Conservation (phyloP, 2,329 filamentous ascomycete species). For the Claviceps maximensis region DNA sequence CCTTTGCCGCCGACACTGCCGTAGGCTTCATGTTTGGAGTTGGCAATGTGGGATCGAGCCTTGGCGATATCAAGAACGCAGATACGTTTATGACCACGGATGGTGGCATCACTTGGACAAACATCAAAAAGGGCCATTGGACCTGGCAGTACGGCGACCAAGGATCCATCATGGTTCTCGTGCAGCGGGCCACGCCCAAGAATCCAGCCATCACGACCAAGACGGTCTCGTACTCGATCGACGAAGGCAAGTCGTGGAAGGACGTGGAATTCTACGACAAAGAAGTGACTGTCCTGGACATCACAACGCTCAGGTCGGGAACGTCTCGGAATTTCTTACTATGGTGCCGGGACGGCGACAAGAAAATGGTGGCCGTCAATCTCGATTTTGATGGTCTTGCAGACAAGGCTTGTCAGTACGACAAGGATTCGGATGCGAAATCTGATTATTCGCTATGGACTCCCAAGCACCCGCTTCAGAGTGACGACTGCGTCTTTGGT, state of each 20-base stretch:
- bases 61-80: slow-evolving; percentile 55
- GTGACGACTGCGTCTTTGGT: slow-evolving; percentile 80
- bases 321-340: slow-evolving; percentile 83
- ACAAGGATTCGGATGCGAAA: slow-evolving; percentile 39
- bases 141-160: slow-evolving; percentile 95
- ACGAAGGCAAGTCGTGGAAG: slow-evolving; percentile 71
- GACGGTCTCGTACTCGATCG: slow-evolving; percentile 58
- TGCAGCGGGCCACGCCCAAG: slow-evolving; percentile 55
- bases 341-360: slow-evolving; percentile 54
- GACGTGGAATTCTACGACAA: slow-evolving; percentile 60
- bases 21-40: slow-evolving; percentile 83
- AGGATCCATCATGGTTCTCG: slow-evolving; percentile 82
- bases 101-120: slow-evolving; percentile 79
- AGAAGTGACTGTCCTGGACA: slow-evolving; percentile 61
- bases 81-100: slow-evolving; percentile 87
- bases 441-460: slow-evolving; percentile 77
- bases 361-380: slow-evolving; percentile 59
- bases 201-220: slow-evolving; percentile 52
- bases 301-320: slow-evolving; percentile 81
- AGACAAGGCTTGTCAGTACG: slow-evolving; percentile 55
- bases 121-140: slow-evolving; percentile 75
- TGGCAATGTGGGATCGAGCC: slow-evolving; percentile 70
- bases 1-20: slow-evolving; percentile 77
- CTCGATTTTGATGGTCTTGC: slow-evolving; percentile 79
- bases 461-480: slow-evolving; percentile 66